Conservation (phyloP, 1,284 basidiomycete species). For the Pterulicium gracile region DNA sequence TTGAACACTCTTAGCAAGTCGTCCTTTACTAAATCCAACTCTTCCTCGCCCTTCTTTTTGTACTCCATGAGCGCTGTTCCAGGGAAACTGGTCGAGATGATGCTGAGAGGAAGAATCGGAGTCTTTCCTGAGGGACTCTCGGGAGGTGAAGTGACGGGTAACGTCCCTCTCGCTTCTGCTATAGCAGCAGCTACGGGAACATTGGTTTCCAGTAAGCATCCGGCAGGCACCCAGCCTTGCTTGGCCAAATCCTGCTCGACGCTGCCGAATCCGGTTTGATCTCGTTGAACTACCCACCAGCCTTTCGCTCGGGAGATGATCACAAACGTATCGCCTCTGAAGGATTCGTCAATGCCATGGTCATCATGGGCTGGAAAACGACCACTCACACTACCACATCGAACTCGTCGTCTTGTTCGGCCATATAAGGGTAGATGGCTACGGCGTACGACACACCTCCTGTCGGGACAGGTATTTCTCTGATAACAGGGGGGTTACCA, state of each 20-base stretch:
- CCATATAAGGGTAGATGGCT: slow-evolving; percentile 91
- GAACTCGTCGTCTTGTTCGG: slow-evolving; percentile 95
- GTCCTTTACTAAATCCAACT: slow-evolving; percentile 71
- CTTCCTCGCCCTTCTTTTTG: slow-evolving; percentile 49
- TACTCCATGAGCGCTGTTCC: slow-evolving; percentile 95
- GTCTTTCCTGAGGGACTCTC: slow-evolving; percentile 43
- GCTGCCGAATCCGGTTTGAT: slow-evolving; percentile 76
- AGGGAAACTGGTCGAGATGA: slow-evolving; percentile 90
- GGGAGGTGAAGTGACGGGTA: slow-evolving; percentile 23
- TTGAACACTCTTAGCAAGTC: slow-evolving; percentile 90
- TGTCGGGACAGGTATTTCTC: slow-evolving; percentile 43
- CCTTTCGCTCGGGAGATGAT: slow-evolving; percentile 91
- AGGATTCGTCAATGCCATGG: slow-evolving; percentile 9
- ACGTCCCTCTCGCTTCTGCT: slow-evolving; percentile 59
- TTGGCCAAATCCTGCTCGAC: slow-evolving; percentile 66
- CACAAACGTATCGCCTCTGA: slow-evolving; percentile 82
- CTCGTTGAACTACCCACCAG: slow-evolving; percentile 98
- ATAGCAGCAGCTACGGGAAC: slow-evolving; percentile 71
- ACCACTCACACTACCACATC: slow-evolving; percentile 85
- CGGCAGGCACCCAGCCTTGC: slow-evolving; percentile 85
- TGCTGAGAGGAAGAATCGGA: slow-evolving; percentile 78
- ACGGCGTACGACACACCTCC: slow-evolving; percentile 80
- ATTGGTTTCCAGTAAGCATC: slow-evolving; percentile 90
- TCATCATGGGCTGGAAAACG: slow-evolving; percentile 5
- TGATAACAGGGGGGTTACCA: slow-evolving; percentile 19